Evolutionary conservation across 805 yeast species (phyloP).

Genomic region (Cyberlindnera suaveolens): DNA sequence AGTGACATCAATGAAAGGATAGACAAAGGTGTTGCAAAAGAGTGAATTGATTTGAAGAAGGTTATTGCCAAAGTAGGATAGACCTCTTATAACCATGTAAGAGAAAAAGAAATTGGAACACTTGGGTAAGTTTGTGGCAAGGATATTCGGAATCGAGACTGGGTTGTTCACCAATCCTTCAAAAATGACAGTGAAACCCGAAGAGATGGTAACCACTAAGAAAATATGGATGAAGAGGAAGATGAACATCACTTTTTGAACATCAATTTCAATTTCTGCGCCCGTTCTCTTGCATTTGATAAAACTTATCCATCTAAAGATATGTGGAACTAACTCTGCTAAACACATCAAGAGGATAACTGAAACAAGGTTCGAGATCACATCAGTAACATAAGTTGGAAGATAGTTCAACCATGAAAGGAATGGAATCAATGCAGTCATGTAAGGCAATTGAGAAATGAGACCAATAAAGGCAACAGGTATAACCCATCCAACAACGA

Average conservation of each 20-base stretch:
- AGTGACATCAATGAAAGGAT: constrained; percentile 40
- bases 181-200: constrained; percentile 62
- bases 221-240: constrained; percentile 81
- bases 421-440: constrained; percentile 56
- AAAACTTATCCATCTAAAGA: constrained; percentile 48
- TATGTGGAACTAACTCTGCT: constrained; percentile 53
- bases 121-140: constrained; percentile 77
- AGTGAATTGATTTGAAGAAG: constrained; percentile 56
- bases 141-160: constrained; percentile 58
- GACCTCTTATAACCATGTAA: constrained; percentile 65
- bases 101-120: constrained; percentile 84
- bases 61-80: constrained; percentile 69
- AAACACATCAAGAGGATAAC: constrained; percentile 57
- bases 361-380: constrained; percentile 60
- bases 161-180: constrained; percentile 64
- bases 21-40: constrained; percentile 30
- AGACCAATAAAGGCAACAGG: constrained; percentile 81
- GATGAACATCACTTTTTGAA: constrained; percentile 72
- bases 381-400: constrained; percentile 47
- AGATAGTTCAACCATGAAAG: constrained; percentile 46
- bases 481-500: constrained; percentile 66
- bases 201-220: constrained; percentile 76
- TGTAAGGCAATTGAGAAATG: constrained; percentile 64
- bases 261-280: constrained; percentile 57
- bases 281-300: constrained; percentile 58